Base-by-base conservation (phyloP, 108 stramenopile genomes). In the Cyclotella distinguenda region DNA sequence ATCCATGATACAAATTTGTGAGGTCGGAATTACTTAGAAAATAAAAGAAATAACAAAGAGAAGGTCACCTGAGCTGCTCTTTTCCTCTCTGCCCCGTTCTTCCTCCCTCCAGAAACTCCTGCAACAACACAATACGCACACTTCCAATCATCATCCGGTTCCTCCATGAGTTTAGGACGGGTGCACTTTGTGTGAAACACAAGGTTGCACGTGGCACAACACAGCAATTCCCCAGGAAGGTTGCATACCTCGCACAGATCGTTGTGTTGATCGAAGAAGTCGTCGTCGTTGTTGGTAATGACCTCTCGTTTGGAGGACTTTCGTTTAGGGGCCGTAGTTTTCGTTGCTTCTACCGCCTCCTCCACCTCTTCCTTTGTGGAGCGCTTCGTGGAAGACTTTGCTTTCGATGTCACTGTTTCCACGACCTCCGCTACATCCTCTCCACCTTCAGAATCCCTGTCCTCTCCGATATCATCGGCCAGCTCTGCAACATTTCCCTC, bases 151-250 rank as follows among this genome's bases (percentile, higher is more conserved):
- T 77, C 75, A 2, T 62, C 58, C 0, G 97, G 95, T 6, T 84
- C 53, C 19, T 70, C 52, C 23, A 55, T 58, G 42, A 89, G 48
- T 26, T 61, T 66, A 0, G 97, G 97, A 27, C 95, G 91, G n/a
- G 88, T 57, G 64, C 97, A 97, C 15, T 75, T 60, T 47, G 84
- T 48, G 76, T 97, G 97, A 79, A 95, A 97, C 26, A 88, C 91
- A n/a, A 94, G 68, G 59, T 81, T 86, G 78, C 97, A 97, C 0
- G 95, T 96, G 40, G 83, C 86, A 68, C 97, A 97, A 61, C 90
- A 93, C 30, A 96, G 57, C 18, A 97, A 65, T 66, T 94, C 88
- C 9, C 87, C 90, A 10, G 77, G 80, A 23, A 42, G 78, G 54
- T 85, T 82, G 70, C 94, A 95, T 11, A 92, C 92, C 60, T 97